Conservation (phyloP, 2,329 filamentous ascomycete species). For the Dryadomyces sulphureus region DNA sequence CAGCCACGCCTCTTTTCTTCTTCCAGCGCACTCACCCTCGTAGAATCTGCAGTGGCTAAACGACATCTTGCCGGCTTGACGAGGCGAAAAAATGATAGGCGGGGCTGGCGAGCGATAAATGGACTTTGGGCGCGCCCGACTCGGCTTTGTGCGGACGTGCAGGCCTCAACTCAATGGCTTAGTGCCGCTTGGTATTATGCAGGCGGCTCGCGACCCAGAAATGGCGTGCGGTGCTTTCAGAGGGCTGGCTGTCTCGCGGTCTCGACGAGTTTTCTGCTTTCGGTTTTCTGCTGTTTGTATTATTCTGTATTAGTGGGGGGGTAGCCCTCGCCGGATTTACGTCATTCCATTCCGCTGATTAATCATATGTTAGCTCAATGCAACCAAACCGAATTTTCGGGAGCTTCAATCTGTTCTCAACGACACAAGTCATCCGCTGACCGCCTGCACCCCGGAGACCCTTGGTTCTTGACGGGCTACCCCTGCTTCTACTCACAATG, state of each 20-base stretch:
- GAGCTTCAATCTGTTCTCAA: no score
- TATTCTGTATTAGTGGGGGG: constrained; percentile 2
- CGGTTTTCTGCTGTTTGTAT: background rate
- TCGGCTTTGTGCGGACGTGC: background rate
- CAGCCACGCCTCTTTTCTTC: no score
- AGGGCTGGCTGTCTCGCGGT: no score
- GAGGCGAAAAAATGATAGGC: constrained; percentile 2
- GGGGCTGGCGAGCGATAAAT: constrained; percentile 1
- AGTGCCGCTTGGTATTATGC: background rate
- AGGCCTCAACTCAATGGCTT: no score
- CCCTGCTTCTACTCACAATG: no score
- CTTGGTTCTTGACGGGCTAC: no score
- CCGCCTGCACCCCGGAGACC: no score
- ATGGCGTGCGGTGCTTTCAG: no score
- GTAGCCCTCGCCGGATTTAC: background rate
- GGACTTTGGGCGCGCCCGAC: background rate
- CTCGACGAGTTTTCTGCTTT: background rate
- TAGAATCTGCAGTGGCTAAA: constrained; percentile 24
- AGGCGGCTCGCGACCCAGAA: background rate
- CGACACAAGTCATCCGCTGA: no score
- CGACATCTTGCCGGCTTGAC: constrained; percentile 19
- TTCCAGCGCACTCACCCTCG: constrained; percentile 16
- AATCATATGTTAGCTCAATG: background rate
- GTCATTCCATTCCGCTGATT: background rate
- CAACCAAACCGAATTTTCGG: no score